A percentile compares a stretch with the other conserved stretches of the same genome.
Conservation (phyloP, 164 flowering plant genomes). For the Aristolochia contorta region DNA sequence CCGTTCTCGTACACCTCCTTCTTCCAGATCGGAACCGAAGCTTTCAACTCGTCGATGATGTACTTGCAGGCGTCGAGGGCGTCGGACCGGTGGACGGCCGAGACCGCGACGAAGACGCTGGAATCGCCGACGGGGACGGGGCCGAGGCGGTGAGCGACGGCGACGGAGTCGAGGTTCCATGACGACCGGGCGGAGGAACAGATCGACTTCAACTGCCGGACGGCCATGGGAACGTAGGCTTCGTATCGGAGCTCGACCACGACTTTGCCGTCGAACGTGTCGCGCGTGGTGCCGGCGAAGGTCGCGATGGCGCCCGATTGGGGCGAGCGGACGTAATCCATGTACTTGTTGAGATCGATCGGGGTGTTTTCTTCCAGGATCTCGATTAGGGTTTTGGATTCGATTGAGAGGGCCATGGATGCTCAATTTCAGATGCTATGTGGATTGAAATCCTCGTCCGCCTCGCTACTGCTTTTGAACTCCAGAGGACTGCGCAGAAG, state of each 20-base stretch:
- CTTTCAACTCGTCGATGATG: slow-evolving; percentile 86
- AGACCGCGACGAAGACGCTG: slow-evolving; percentile 77
- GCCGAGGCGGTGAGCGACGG: slow-evolving; percentile 77
- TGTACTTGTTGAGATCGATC: slow-evolving; percentile 57
- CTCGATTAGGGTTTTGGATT: slow-evolving; percentile 5
- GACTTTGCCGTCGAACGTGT: slow-evolving; percentile 68
- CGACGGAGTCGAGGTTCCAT: slow-evolving; percentile 57
- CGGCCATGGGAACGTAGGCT: slow-evolving; percentile 89
- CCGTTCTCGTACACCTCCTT: slow-evolving; percentile 88
- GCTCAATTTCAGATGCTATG: no score
- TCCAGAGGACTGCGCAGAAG: no score
- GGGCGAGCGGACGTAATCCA: slow-evolving; percentile 52
- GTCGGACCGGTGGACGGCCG: slow-evolving; percentile 73
- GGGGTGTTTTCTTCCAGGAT: slow-evolving; percentile 6
- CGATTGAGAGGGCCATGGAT: slow-evolving; percentile 1
- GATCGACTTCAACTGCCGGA: slow-evolving; percentile 49
- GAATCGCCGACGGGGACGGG: slow-evolving; percentile 75
- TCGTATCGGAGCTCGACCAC: slow-evolving; percentile 84
- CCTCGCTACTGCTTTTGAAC: no score
- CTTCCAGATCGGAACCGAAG: slow-evolving; percentile 95
- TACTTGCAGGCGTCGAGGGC: slow-evolving; percentile 78
- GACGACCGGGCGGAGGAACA: slow-evolving; percentile 56
- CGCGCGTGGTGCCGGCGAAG: slow-evolving; percentile 85
- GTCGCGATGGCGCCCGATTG: slow-evolving; percentile 82
- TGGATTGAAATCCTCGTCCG: no score